Evolutionary conservation across 176 grass and related monocot genomes (phyloP).

Genomic region (Juncus effusus): DNA sequence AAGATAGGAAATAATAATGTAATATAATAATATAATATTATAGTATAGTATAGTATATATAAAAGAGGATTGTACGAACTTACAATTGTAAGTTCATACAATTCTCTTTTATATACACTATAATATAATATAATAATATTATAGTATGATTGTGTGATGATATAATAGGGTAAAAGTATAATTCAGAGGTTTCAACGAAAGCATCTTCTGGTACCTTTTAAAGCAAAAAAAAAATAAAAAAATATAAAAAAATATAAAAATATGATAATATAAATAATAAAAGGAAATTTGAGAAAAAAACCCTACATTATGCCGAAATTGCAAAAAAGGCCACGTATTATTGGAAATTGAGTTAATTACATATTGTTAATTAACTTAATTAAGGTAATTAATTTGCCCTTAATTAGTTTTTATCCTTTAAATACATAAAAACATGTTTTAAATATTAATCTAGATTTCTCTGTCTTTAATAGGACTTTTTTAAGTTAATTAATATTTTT

Average conservation of each 20-base stretch:
- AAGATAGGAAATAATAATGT: too few relatives aligned
- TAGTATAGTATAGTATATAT: neutral
- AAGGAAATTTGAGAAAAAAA: too few relatives aligned
- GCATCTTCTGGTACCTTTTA: constrained; percentile 47
- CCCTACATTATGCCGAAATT: neutral
- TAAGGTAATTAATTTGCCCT: too few relatives aligned
- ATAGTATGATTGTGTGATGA: constrained; percentile 8
- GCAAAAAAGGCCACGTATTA: neutral
- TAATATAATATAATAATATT: too few relatives aligned
- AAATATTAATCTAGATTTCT: too few relatives aligned
- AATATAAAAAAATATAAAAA: neutral
- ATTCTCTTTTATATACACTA: neutral
- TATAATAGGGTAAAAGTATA: neutral
- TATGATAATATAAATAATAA: neutral
- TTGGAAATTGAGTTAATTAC: neutral
- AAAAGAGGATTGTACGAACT: neutral
- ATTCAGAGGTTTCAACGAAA: constrained; percentile 52
- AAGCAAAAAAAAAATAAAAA: too few relatives aligned
- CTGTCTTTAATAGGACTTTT: too few relatives aligned
- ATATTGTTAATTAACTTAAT: neutral
- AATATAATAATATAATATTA: too few relatives aligned
- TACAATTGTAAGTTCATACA: too few relatives aligned
- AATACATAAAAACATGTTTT: too few relatives aligned
- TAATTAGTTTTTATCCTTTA: too few relatives aligned
- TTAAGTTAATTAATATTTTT: too few relatives aligned